These are phyloP conservation scores for Dothiorella sarmentorum DNA, from an alignment of 2,329 filamentous ascomycete species.

Conservation along the genomic window DNA sequence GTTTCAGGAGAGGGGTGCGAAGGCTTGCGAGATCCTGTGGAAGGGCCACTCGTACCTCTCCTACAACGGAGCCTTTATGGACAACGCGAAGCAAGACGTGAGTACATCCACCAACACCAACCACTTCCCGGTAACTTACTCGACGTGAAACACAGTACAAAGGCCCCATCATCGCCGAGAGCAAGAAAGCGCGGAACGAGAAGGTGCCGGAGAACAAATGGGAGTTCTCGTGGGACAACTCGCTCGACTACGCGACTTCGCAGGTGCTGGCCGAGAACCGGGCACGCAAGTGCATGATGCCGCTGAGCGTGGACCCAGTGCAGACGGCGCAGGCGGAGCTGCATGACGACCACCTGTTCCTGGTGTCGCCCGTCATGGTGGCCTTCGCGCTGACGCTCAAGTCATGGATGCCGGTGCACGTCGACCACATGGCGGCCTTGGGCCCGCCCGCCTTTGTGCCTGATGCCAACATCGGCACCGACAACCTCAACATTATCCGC, in stretches of 20 bases:
- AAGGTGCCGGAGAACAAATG: slow-evolving; percentile 6
- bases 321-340: not conserved
- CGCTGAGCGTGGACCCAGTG: not conserved
- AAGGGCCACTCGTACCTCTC: slow-evolving; percentile 1
- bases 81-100: not conserved
- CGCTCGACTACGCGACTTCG: not conserved
- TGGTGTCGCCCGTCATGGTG: slow-evolving; percentile 13
- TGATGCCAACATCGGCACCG: slow-evolving; percentile 2
- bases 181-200: not conserved
- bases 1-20: not conserved
- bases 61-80: slow-evolving; percentile 10
- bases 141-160: not conserved
- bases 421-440: slow-evolving; percentile 1
- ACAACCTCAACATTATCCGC: slow-evolving; percentile 12
- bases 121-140: too few species aligned
- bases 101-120: too few species aligned
- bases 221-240: slow-evolving; percentile 4
- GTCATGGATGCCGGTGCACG: slow-evolving; percentile 13
- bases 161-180: slow-evolving; percentile 5
- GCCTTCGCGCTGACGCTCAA: slow-evolving; percentile 7
- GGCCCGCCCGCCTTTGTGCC: not conserved
- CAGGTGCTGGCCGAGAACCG: not conserved
- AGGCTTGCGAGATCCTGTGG: slow-evolving; percentile 2
- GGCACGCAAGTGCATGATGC: not conserved
- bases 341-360: slow-evolving; percentile 1